Base-by-base conservation (phyloP, 106 monocot genomes). In the Dendrobium officinale region DNA sequence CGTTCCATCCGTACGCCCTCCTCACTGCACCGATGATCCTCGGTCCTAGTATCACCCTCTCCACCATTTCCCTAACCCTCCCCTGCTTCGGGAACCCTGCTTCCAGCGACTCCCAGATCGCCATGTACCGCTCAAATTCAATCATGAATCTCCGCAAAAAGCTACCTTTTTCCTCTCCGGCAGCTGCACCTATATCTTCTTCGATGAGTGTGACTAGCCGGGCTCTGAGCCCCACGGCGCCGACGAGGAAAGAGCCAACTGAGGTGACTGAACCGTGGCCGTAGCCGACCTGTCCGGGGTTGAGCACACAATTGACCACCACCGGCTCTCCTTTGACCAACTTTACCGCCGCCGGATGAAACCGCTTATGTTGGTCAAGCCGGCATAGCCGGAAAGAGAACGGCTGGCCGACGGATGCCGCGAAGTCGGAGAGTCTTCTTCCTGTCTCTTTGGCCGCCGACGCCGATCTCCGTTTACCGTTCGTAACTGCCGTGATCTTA, bases 331-430 rank as follows among this genome's bases (percentile, higher is more conserved):
- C 88, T 75, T 83, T 88, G 27, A 83, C 80, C 59, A 83, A 48
- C 56, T 79, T 77, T 24, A 88, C 79, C 0, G 56, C 55, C 44
- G 72, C 59, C 18, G 85, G 75, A 16, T 80, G 80, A 85, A 88
- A 88, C 70, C 20, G n/a, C 42, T 86, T 83, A 67, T 80, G 83
- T n/a, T 78, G 24, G 79, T 86, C 88, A 3, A 88, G 79, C 48
- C 85, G 79, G 85, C 88, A 88, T 78, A 85, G 81, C 13, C 73
- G 47, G 81, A 88, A 88, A 2, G 88, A 83, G 79, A 88, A 88
- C n/a, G 88, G 88, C 78, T 75, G 85, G 27, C 83, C 81, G 13
- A 88, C 49, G 17, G 85, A 85, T 42, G 81, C 85, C 75, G 88
- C 88, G 79, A 88, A 88, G n/a, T 85, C 81, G 10, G 83, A 76